Evolutionary conservation across 306 rosid genomes (phyloP).

Genomic region (Prunus persica): DNA sequence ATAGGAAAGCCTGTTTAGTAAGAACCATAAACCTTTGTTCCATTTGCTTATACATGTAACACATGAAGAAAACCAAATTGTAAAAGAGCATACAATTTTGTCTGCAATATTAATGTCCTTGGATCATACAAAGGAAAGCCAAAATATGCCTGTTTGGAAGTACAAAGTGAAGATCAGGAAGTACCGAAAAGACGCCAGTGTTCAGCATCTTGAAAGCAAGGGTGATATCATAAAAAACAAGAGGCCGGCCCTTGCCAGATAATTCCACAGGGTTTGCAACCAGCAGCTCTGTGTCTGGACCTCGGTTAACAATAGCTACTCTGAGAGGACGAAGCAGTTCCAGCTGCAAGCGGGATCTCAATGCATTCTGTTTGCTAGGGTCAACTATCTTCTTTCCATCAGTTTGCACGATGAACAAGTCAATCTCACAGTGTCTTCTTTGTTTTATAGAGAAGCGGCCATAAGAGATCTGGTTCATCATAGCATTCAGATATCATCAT

Average conservation of each 20-base stretch:
- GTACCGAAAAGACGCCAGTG: slow-evolving; percentile 81
- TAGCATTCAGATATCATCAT: slow-evolving; percentile 22
- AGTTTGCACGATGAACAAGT: slow-evolving; percentile 84
- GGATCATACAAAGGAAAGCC: not conserved
- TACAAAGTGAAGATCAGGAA: slow-evolving; percentile 13
- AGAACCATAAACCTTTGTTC: not conserved
- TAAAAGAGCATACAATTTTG: not conserved
- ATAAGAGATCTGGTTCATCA: slow-evolving; percentile 70
- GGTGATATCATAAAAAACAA: slow-evolving; percentile 80
- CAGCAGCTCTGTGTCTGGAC: slow-evolving; percentile 85
- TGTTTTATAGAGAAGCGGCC: slow-evolving; percentile 72
- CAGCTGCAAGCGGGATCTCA: slow-evolving; percentile 60
- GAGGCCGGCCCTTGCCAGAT: slow-evolving; percentile 93
- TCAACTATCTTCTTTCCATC: slow-evolving; percentile 92
- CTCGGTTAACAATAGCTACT: slow-evolving; percentile 72
- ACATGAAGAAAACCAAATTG: not conserved
- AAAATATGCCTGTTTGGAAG: slow-evolving; percentile 4
- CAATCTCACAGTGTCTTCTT: slow-evolving; percentile 70
- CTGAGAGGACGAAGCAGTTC: slow-evolving; percentile 84
- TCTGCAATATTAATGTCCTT: not conserved
- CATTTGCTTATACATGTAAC: not conserved
- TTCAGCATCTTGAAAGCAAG: slow-evolving; percentile 74
- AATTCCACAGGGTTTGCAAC: slow-evolving; percentile 93
- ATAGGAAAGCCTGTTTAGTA: not conserved
- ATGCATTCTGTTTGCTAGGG: slow-evolving; percentile 62